Evolutionary conservation across 2,329 filamentous ascomycete genomes (phyloP).

Genomic region (Penicillium corylophilum): DNA sequence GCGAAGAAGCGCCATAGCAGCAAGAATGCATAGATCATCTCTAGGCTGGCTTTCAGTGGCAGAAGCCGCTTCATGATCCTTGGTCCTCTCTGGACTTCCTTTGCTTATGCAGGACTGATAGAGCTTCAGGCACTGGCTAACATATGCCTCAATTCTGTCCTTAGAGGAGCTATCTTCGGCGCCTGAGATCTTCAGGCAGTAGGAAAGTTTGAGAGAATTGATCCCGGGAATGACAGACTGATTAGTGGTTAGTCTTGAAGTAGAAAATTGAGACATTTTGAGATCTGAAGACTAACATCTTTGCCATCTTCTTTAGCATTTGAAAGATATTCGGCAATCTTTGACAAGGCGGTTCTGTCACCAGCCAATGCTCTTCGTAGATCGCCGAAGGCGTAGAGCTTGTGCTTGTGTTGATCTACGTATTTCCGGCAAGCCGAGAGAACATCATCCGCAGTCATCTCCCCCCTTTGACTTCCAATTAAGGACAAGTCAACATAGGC

Average conservation of each 20-base stretch:
- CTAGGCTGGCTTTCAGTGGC: conserved; percentile 45
- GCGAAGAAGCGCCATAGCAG: conserved; percentile 43
- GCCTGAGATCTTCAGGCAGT: conserved; percentile 39
- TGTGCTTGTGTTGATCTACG: conserved; percentile 41
- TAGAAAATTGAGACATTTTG: neutral
- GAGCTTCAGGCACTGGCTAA: conserved; percentile 38
- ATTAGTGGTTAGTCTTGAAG: conserved; percentile 5
- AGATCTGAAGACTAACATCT: conserved; percentile 21
- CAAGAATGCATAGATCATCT: conserved; percentile 46
- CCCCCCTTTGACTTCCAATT: conserved; percentile 27
- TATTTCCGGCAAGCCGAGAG: conserved; percentile 41
- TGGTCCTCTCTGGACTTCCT: conserved; percentile 6
- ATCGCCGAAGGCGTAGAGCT: conserved; percentile 49
- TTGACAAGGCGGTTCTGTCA: conserved; percentile 24
- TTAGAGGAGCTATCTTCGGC: conserved; percentile 26
- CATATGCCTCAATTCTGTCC: conserved; percentile 36
- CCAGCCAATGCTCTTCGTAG: conserved; percentile 33
- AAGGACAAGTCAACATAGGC: conserved; percentile 35
- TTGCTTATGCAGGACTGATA: conserved; percentile 22
- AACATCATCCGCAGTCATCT: conserved; percentile 31
- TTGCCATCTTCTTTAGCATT: conserved; percentile 19
- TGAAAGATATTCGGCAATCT: conserved; percentile 29
- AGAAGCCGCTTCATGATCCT: conserved; percentile 22
- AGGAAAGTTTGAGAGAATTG: conserved; percentile 47
- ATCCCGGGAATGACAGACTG: conserved; percentile 35